Conservation (phyloP, 331 rosid genomes). For the Rhamnella rubrinervis region DNA sequence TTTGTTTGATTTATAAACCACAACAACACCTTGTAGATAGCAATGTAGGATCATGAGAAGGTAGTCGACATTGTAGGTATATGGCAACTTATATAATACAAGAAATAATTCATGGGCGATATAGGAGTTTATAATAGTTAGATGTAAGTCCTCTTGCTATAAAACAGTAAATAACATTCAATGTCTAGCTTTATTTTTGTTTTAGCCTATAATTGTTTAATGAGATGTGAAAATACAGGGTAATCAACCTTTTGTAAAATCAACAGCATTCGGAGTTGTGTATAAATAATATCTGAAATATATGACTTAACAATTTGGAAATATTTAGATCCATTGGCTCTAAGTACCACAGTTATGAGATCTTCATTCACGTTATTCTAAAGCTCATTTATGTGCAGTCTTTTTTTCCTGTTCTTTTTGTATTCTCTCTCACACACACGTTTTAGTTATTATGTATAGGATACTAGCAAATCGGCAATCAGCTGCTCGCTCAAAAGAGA, state of each 20-base stretch:
- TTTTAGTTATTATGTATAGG: conserved; percentile 42
- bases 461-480: conserved; percentile 96
- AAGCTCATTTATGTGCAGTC: neutral
- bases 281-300: conserved; percentile 1
- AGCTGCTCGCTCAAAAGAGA: conserved; percentile 98
- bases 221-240: neutral
- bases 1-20: neutral
- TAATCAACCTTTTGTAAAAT: neutral
- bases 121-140: neutral
- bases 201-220: neutral
- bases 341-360: neutral
- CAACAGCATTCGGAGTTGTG: neutral
- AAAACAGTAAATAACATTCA: neutral
- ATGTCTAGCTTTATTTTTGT: too few relatives aligned
- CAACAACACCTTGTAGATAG: neutral
- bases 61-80: neutral
- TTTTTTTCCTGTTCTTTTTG: neutral
- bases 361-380: neutral
- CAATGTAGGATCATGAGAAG: neutral
- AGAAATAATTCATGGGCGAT: neutral
- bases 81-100: neutral
- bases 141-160: neutral
- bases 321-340: neutral
- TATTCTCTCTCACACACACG: conserved; percentile 15
- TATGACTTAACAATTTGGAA: neutral